phyloP scores from a whole-genome alignment of 2,329 filamentous ascomycete species.

The Monilinia laxa region DNA sequence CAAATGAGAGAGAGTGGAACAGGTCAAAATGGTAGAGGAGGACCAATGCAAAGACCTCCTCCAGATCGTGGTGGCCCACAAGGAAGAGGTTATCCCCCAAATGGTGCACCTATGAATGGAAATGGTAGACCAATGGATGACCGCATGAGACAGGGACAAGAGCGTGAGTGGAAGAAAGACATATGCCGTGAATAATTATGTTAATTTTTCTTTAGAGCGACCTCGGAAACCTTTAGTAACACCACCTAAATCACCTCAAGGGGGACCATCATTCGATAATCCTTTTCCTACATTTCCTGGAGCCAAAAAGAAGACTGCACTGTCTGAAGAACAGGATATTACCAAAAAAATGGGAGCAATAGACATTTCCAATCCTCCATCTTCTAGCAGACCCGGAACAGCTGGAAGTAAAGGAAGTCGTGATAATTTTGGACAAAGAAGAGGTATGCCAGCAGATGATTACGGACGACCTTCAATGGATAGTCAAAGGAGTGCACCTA shows the following conservation, averaged over 20 bases:
- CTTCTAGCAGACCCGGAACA: slow-evolving; percentile 29
- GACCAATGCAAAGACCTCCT: slow-evolving; percentile 36
- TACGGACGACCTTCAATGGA: slow-evolving; percentile 36
- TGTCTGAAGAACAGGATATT: slow-evolving; percentile 43
- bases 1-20: slow-evolving; percentile 30
- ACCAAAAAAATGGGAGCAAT: slow-evolving; percentile 37
- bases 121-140: slow-evolving; percentile 32
- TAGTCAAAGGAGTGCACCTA: slow-evolving; percentile 32
- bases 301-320: slow-evolving; percentile 44
- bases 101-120: slow-evolving; percentile 17
- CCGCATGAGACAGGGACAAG: slow-evolving; percentile 23
- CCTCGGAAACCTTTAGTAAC: slow-evolving; percentile 36
- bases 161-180: slow-evolving; percentile 24
- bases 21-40: slow-evolving; percentile 30
- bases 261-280: slow-evolving; percentile 45
- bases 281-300: slow-evolving; percentile 49
- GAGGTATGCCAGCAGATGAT: slow-evolving; percentile 31
- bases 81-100: slow-evolving; percentile 35
- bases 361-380: slow-evolving; percentile 33
- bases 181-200: slow-evolving; percentile 4
- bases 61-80: slow-evolving; percentile 32
- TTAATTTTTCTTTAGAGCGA: slow-evolving; percentile 26
- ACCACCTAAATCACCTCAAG: slow-evolving; percentile 43
- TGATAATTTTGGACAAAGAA: slow-evolving; percentile 24
- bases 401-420: slow-evolving; percentile 34